Percentiles rank a stretch among this genome's conserved stretches.
Evolutionary conservation across 768 basidiomycete species (phyloP).

Genomic region (Kwoniella shandongensis): DNA sequence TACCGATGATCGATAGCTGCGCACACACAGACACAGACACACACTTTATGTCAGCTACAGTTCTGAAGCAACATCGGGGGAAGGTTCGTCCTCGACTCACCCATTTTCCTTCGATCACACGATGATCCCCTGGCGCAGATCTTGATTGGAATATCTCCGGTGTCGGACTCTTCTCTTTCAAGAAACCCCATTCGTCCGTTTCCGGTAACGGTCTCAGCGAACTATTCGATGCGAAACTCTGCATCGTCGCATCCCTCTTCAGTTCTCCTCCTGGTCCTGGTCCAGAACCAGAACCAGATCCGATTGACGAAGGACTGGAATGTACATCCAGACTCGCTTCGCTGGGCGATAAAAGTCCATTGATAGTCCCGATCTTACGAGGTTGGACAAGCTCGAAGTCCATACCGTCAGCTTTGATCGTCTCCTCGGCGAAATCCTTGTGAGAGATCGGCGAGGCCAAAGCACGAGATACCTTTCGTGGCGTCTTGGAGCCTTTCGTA

Average conservation of each 20-base stretch:
- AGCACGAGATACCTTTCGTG: slow-evolving; percentile 18
- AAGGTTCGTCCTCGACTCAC: no score
- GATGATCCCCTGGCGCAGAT: slow-evolving; percentile 31
- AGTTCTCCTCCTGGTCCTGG: not conserved
- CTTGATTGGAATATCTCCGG: slow-evolving; percentile 43
- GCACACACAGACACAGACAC: not conserved
- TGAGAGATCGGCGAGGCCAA: slow-evolving; percentile 38
- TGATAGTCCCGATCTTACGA: slow-evolving; percentile 8
- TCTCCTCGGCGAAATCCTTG: slow-evolving; percentile 44
- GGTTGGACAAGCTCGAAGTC: slow-evolving; percentile 48
- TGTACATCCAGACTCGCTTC: slow-evolving; percentile 7
- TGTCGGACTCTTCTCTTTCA: slow-evolving; percentile 39
- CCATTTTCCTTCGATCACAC: slow-evolving; percentile 45
- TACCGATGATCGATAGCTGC: slow-evolving; percentile 41
- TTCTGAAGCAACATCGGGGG: no score
- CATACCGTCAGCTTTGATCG: slow-evolving; percentile 46
- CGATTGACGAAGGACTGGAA: not conserved
- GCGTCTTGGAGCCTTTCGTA: slow-evolving; percentile 25
- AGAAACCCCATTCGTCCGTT: slow-evolving; percentile 51
- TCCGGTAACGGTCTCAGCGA: slow-evolving; percentile 28
- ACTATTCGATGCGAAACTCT: not conserved
- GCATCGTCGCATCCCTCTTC: slow-evolving; percentile 10
- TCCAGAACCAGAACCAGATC: not conserved
- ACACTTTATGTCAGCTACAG: no score
- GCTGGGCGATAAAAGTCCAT: slow-evolving; percentile 10